Evolutionary conservation across 2,329 filamentous ascomycete species (phyloP).

Genomic region (Karstenula rhodostoma): DNA sequence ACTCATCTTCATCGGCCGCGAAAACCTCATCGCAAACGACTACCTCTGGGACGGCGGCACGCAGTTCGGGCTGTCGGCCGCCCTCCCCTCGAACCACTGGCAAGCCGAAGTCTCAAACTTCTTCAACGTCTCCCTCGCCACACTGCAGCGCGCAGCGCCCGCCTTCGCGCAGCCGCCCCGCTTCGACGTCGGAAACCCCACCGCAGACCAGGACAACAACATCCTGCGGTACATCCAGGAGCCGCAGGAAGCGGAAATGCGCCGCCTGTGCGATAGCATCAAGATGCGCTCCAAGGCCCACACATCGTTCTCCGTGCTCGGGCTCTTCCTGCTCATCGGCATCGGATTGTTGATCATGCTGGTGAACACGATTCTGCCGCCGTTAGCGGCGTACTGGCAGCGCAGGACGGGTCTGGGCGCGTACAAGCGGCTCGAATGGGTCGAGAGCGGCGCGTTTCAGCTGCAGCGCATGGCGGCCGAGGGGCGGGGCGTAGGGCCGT

Average conservation of each 20-base stretch:
- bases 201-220: background rate
- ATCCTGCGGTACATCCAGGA: conserved; percentile 14
- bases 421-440: conserved; percentile 25
- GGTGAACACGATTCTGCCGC: conserved; percentile 12
- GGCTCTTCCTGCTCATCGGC: conserved; percentile 10
- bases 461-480: conserved; percentile 20
- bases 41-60: conserved; percentile 25
- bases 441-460: conserved; percentile 18
- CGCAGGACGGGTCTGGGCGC: conserved; percentile 11
- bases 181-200: conserved; percentile 16
- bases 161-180: conserved; percentile 16
- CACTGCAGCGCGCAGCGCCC: conserved; percentile 9
- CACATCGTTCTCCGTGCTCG: conserved; percentile 16
- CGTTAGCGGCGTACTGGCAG: conserved; percentile 14
- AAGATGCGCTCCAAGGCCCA: conserved; percentile 16
- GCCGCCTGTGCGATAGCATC: conserved; percentile 17
- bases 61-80: conserved; percentile 14
- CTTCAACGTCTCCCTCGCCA: conserved; percentile 23
- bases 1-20: conserved; percentile 21
- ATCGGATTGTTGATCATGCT: conserved; percentile 18
- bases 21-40: conserved; percentile 22
- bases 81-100: conserved; percentile 22
- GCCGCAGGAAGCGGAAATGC: background rate
- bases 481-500: conserved; percentile 17
- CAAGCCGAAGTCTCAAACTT: conserved; percentile 20